Evolutionary conservation across 306 rosid genomes (phyloP).

Genomic region (Pyrus betulifolia): DNA sequence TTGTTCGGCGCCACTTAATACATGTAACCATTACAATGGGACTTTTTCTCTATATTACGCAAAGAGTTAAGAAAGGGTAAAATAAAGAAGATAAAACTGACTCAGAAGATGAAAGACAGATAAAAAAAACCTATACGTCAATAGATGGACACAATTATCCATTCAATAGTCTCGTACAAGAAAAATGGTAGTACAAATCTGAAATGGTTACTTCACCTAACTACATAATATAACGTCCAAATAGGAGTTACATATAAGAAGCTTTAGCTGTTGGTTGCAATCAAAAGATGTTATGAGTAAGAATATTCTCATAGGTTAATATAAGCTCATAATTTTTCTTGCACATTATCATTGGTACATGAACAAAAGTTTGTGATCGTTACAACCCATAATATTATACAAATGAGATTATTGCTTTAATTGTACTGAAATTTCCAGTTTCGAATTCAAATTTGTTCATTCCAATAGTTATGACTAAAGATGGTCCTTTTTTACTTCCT

Average conservation of each 20-base stretch:
- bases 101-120: neutral
- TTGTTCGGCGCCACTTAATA: neutral
- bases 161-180: neutral
- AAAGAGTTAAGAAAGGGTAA: neutral
- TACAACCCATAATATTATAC: neutral
- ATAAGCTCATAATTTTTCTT: neutral
- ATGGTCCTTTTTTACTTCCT: slow-evolving; percentile 14
- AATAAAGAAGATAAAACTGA: neutral
- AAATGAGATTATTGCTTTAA: neutral
- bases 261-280: neutral
- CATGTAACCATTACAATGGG: neutral
- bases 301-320: neutral
- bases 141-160: neutral
- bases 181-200: neutral
- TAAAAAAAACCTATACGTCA: neutral
- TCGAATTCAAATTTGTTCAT: neutral
- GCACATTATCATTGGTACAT: neutral
- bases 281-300: neutral
- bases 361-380: neutral
- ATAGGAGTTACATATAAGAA: neutral
- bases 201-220: neutral
- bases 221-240: neutral
- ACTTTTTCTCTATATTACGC: neutral
- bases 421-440: neutral
- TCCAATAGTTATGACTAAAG: slow-evolving; percentile 1